These are phyloP conservation scores for Geranium rotundifolium DNA, from an alignment of 345 rosid genomes.

Conservation along the genomic window DNA sequence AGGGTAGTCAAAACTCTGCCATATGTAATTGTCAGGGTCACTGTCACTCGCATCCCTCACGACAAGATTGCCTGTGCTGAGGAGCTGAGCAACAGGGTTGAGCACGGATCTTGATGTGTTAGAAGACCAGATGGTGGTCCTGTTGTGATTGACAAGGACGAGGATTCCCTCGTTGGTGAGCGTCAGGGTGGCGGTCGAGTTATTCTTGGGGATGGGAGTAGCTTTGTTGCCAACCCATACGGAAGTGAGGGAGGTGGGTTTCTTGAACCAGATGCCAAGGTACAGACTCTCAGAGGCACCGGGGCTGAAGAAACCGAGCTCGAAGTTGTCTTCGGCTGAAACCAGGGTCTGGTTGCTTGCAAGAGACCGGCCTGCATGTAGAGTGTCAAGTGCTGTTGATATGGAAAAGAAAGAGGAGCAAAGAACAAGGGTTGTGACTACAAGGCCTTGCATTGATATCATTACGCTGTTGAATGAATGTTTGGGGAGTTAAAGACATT, in stretches of 20 bases:
- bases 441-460: too few relatives aligned
- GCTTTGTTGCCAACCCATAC: too few relatives aligned
- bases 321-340: conserved; percentile 15
- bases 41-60: conserved; percentile 14
- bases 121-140: conserved; percentile 26
- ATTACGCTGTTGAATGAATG: too few relatives aligned
- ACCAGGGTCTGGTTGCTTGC: conserved; percentile 19
- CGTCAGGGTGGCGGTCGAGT: conserved; percentile 14
- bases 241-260: too few relatives aligned
- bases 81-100: conserved; percentile 28
- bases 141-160: conserved; percentile 8
- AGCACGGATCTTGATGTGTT: conserved; percentile 11
- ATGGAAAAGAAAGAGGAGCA: neutral
- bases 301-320: conserved; percentile 24
- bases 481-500: too few relatives aligned
- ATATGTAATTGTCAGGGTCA: conserved; percentile 10
- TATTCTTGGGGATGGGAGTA: too few relatives aligned
- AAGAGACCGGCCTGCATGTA: conserved; percentile 9
- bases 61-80: conserved; percentile 39
- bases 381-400: conserved; percentile 5
- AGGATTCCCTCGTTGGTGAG: conserved; percentile 14
- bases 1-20: conserved; percentile 58
- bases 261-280: conserved; percentile 36
- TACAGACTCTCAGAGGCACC: conserved; percentile 15
- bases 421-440: too few relatives aligned